Percentiles rank a stretch among this genome's conserved stretches.
Conservation (phyloP, 2,329 filamentous ascomycete species). For the Sphaceloma murrayae region DNA sequence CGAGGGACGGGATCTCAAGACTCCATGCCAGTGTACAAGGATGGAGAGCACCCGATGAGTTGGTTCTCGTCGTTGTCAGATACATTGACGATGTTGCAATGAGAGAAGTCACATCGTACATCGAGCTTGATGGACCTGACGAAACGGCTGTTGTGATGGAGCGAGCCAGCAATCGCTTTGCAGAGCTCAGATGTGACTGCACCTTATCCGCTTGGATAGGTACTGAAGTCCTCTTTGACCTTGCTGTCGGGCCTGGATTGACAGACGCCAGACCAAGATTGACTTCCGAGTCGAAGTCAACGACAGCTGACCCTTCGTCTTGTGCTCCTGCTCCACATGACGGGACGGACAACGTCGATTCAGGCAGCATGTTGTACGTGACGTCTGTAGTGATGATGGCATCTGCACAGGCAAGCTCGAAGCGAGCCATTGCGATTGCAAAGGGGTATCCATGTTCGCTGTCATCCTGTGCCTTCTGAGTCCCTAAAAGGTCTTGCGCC, state of each 20-base stretch:
- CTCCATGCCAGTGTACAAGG: slow-evolving; percentile 4
- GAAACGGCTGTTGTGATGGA: neutral
- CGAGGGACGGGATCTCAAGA: slow-evolving; percentile 1
- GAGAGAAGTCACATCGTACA: neutral
- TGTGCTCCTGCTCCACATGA: neutral
- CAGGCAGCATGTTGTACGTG: slow-evolving; percentile 79
- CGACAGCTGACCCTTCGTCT: too few species aligned
- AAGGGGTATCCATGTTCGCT: neutral
- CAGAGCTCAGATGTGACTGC: neutral
- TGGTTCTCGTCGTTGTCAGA: neutral
- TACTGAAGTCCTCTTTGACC: too few species aligned
- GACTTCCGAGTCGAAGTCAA: too few species aligned
- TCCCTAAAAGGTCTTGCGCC: too few species aligned
- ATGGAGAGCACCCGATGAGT: neutral
- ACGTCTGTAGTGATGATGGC: slow-evolving; percentile 28
- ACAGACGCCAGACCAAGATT: too few species aligned
- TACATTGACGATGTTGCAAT: neutral
- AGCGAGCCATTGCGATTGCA: slow-evolving; percentile 2
- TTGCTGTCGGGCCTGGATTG: neutral
- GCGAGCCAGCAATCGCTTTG: neutral
- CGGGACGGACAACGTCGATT: slow-evolving; percentile 79
- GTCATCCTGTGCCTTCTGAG: too few species aligned
- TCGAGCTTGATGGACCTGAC: neutral
- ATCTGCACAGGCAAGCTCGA: slow-evolving; percentile 7
- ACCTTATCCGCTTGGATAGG: too few species aligned